A percentile compares a stretch with the other conserved stretches of the same genome.
Conservation (phyloP, 768 basidiomycete genomes). For the Leucosporidium yakuticum region DNA sequence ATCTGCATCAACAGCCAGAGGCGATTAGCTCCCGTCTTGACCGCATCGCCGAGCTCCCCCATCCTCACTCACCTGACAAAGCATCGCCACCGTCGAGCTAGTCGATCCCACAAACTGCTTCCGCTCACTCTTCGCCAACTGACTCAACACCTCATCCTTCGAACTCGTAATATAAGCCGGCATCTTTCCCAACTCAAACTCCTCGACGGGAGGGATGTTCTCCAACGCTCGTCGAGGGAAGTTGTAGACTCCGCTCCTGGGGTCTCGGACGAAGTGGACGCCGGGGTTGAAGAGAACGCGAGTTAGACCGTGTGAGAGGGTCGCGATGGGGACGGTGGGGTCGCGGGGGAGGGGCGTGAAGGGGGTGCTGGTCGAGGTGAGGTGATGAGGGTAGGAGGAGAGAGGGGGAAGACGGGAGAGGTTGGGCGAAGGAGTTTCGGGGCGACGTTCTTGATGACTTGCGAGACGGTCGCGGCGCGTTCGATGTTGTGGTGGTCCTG, state of each 20-base stretch:
- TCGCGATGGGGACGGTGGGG: slow-evolving; percentile 47
- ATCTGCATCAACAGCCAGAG: slow-evolving; percentile 67
- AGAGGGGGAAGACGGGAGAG: too few relatives aligned
- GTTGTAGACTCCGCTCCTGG: slow-evolving; percentile 76
- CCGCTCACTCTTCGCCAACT: slow-evolving; percentile 56
- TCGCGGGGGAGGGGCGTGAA: too few relatives aligned
- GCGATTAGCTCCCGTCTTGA: not conserved
- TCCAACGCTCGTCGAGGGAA: slow-evolving; percentile 63
- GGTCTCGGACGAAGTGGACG: slow-evolving; percentile 82
- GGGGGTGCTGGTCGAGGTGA: too few relatives aligned
- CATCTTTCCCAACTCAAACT: slow-evolving; percentile 79
- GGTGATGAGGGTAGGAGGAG: too few relatives aligned
- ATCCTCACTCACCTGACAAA: slow-evolving; percentile 28
- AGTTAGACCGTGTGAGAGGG: slow-evolving; percentile 60
- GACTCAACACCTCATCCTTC: slow-evolving; percentile 52
- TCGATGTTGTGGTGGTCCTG: too few relatives aligned
- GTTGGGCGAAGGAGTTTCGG: too few relatives aligned
- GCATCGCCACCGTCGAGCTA: slow-evolving; percentile 49
- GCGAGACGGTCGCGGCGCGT: too few relatives aligned
- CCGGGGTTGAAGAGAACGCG: slow-evolving; percentile 71
- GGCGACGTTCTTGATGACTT: too few relatives aligned
- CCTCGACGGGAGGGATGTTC: slow-evolving; percentile 64
- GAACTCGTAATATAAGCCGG: slow-evolving; percentile 71
- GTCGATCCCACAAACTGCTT: slow-evolving; percentile 77
- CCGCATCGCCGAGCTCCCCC: not conserved